These are phyloP conservation scores for Haplosporangium gracile DNA, from an alignment of 192 early-diverging fungal species.

Conservation along the genomic window DNA sequence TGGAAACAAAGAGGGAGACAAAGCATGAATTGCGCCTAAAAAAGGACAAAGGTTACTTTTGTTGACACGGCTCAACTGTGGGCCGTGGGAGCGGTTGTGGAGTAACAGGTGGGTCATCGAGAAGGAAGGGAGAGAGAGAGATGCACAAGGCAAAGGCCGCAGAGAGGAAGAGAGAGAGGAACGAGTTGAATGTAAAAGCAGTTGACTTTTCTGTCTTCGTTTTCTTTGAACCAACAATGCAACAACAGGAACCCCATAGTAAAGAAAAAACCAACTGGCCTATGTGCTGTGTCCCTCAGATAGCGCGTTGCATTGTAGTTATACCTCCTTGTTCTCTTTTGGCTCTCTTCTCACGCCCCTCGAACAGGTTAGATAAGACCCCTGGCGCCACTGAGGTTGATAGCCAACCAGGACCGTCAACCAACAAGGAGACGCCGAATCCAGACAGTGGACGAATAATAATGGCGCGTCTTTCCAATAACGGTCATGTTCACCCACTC, in stretches of 20 bases:
- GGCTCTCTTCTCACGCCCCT: not conserved
- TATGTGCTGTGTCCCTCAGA: not conserved
- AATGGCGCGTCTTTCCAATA: not conserved
- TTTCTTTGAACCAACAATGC: not conserved
- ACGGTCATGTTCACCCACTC: not conserved
- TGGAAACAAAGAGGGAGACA: not conserved
- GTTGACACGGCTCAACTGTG: constrained; percentile 1
- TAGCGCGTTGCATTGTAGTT: not conserved
- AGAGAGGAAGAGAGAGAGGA: not conserved
- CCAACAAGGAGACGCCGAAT: not conserved
- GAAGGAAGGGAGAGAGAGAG: not conserved
- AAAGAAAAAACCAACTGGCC: not conserved
- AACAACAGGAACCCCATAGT: not conserved
- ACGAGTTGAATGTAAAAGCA: not conserved
- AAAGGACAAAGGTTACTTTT: not conserved
- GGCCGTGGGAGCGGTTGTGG: constrained; percentile 3
- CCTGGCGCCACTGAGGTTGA: not conserved
- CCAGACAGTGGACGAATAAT: not conserved
- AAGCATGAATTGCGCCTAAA: not conserved
- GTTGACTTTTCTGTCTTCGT: not conserved
- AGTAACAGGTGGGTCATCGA: not conserved
- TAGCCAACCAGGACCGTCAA: not conserved
- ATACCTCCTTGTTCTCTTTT: not conserved
- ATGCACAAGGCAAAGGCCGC: not conserved
- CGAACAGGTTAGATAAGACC: not conserved